A percentile compares a stretch with the other conserved stretches of the same genome.
phyloP scores from a whole-genome alignment of 2,329 filamentous ascomycete genomes.

The Cordyceps pruinosa region DNA sequence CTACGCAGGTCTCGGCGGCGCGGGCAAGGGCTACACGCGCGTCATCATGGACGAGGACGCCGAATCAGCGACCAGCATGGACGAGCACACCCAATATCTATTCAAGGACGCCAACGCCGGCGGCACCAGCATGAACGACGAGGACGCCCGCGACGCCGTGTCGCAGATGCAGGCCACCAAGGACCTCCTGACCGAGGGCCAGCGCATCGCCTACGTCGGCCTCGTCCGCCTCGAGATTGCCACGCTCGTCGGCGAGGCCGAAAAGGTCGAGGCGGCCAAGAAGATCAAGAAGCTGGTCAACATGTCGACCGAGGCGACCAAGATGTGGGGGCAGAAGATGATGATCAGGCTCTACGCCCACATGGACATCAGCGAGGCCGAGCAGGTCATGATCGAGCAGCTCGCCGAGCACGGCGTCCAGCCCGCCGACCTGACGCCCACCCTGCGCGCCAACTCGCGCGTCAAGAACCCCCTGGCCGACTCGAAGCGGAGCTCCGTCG shows the following conservation, averaged over 20 bases:
- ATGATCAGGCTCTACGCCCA: conserved; percentile 92
- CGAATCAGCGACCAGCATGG: conserved; percentile 89
- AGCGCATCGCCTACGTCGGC: conserved; percentile 93
- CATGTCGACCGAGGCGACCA: conserved; percentile 66
- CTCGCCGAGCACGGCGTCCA: conserved; percentile 86
- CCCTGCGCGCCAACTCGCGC: conserved; percentile 83
- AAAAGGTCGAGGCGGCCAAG: conserved; percentile 54
- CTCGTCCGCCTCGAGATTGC: conserved; percentile 76
- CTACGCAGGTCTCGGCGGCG: conserved; percentile 75
- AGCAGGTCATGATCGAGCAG: conserved; percentile 99
- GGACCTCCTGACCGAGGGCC: conserved; percentile 86
- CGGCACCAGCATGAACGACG: conserved; percentile 59
- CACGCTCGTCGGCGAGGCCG: conserved; percentile 64
- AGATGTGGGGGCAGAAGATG: conserved; percentile 97
- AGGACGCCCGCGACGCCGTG: conserved; percentile 77
- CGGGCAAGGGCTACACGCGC: conserved; percentile 89
- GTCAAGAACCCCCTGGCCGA: conserved; percentile 87
- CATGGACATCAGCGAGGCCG: conserved; percentile 88
- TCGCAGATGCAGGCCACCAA: conserved; percentile 95
- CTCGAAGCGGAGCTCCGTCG: conserved; percentile 12
- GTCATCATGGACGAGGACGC: conserved; percentile 95
- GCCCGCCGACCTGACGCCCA: conserved; percentile 73
- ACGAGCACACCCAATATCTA: conserved; percentile 93
- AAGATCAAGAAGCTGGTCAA: conserved; percentile 65
- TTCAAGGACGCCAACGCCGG: conserved; percentile 68